phyloP scores from a whole-genome alignment of 163 green algal genomes.

The Botryococcus braunii region DNA sequence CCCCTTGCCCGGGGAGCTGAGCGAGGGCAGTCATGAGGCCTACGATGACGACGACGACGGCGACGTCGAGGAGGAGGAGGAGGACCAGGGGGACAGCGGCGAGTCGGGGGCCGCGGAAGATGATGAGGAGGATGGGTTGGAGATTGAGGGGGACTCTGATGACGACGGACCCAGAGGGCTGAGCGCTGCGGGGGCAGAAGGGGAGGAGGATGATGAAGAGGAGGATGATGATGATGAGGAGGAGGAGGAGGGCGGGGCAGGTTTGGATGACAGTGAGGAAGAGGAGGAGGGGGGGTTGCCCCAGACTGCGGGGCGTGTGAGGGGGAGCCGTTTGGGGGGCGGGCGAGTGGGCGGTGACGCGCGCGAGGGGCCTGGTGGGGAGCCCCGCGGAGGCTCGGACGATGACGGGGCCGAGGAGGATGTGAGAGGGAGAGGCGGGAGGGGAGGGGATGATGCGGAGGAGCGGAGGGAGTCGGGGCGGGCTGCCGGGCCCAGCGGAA shows the following conservation, averaged over 20 bases:
- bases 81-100: conserved; percentile 12
- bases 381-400: not conserved
- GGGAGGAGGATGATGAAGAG: conserved; percentile 18
- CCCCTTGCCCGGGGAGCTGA: conserved; percentile 26
- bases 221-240: conserved; percentile 15
- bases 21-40: too few relatives aligned
- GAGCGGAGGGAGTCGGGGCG: too few relatives aligned
- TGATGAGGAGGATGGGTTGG: too few relatives aligned
- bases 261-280: conserved; percentile 17
- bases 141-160: too few relatives aligned
- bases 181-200: too few relatives aligned
- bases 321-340: not conserved
- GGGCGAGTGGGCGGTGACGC: not conserved
- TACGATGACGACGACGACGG: conserved; percentile 27
- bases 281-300: not conserved
- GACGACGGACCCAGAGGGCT: too few relatives aligned
- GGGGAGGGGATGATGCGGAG: not conserved
- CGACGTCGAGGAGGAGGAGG: conserved; percentile 16
- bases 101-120: not conserved
- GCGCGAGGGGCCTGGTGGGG: not conserved
- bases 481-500: too few relatives aligned
- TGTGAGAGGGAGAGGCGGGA: not conserved
- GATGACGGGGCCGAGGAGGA: not conserved
- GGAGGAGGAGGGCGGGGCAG: conserved; percentile 21
- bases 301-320: not conserved